Evolutionary conservation across 371 early-diverging fungal genomes (phyloP).

Genomic region (Smittium culicis): DNA sequence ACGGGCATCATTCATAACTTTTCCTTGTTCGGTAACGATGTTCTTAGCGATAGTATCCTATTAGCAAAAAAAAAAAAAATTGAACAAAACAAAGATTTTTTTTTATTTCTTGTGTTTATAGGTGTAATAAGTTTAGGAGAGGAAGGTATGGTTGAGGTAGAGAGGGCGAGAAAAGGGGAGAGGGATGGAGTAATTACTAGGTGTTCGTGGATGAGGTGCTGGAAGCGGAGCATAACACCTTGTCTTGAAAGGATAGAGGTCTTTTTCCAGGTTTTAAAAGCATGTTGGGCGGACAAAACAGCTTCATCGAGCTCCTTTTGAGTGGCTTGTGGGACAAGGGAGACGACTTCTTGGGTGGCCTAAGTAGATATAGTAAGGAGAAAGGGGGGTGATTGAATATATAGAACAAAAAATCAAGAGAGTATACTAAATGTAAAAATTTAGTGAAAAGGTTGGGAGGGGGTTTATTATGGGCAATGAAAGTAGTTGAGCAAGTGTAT

Average conservation of each 20-base stretch:
- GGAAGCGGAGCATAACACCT: slow-evolving; percentile 83
- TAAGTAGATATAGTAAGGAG: neutral
- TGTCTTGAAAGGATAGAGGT: slow-evolving; percentile 71
- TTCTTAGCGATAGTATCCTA: slow-evolving; percentile 56
- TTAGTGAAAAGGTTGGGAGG: no score
- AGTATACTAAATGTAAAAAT: no score
- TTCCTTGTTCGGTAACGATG: slow-evolving; percentile 87
- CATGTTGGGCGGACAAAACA: slow-evolving; percentile 52
- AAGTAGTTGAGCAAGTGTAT: neutral
- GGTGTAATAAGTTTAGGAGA: no score
- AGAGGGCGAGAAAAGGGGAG: no score
- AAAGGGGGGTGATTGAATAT: no score
- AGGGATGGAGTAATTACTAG: slow-evolving; percentile 37
- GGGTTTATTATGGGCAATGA: no score
- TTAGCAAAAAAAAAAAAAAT: neutral
- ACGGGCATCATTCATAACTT: slow-evolving; percentile 84
- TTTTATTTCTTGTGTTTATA: no score
- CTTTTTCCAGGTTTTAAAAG: slow-evolving; percentile 81
- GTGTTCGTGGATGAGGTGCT: slow-evolving; percentile 68
- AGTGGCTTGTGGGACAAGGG: slow-evolving; percentile 82
- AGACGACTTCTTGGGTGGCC: slow-evolving; percentile 79
- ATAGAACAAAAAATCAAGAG: no score
- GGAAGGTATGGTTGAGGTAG: no score
- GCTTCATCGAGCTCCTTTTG: slow-evolving; percentile 71
- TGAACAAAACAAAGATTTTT: neutral